Base-by-base conservation (phyloP, 202 grass and related monocot species). In the Panicum hallii region DNA sequence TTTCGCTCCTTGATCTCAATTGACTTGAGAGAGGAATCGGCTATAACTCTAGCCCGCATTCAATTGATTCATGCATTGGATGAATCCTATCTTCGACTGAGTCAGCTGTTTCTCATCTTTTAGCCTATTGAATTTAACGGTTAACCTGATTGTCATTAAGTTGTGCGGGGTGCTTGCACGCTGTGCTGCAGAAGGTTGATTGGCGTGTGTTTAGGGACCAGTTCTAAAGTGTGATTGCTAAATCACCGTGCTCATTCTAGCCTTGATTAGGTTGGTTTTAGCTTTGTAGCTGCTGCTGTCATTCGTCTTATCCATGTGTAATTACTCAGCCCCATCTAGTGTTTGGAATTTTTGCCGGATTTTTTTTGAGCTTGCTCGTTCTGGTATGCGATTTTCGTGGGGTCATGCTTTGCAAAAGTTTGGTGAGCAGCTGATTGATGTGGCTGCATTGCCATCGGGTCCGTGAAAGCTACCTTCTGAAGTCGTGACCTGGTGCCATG, bases 211-310 rank as follows among this genome's bases (percentile, higher is more conserved):
- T 85, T 87, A 87, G 85, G 85, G 46, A 76, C 65, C 44, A 75
- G 70, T 83, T 41, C 50, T 40, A 16, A 90, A 71, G 47, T 90
- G 89, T 72, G 77, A 78, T 88, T 88, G 71, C 85, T 77, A 81
- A 77, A 76, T 84, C 71, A 38, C 22, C 66, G 32, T 88, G 71
- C 77, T 49, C 69, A 38, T 84, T 69, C 75, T 84, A 63, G 85
- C 77, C 70, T 71, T 71, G 82, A 63, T 78, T 82, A 88, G 85
- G 26, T 82, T 88, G 48, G 57, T 85, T 85, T 74, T 82, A 84
- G 88, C 57, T 48, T 22, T 66, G 1, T 86, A 75, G 58, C 47
- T 74, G 56, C 16, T 82, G 42, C 67, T 62, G 50, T 66, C 22
- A 38, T 81, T 38, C 12, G 22, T 62, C 82, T 74, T 32, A 72